Base-by-base conservation (phyloP, 192 early-diverging fungal species). In the Diversispora epigaea region DNA sequence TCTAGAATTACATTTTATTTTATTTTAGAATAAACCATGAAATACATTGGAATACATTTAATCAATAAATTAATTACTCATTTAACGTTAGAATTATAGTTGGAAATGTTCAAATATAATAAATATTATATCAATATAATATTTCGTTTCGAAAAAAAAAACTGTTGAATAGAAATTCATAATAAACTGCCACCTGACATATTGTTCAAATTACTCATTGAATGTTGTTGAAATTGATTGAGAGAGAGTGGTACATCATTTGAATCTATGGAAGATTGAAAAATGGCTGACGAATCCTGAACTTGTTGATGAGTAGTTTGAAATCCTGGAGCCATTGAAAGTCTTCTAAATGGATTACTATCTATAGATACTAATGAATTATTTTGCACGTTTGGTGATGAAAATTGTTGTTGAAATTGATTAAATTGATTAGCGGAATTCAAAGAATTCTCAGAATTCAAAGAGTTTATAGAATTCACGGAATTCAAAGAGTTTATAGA, bases 341-440 rank as follows among this genome's bases (percentile, higher is more conserved):
- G 12, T 12, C 60, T 58, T 65, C 73, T 75, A 54, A 75, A 75
- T 15, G 73, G 73, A 54, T 75, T 75, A 50, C 49, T 75, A 65
- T 75, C 73, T n/a, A 57, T n/a, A 4, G 45, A 15, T 41, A 21
- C n/a, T 44, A 11, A 54, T 6, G 58, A 11, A 43, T 15, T 50
- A 22, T 19, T 21, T 32, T 25, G 32, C 2, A n/a, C 17, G 3
- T 15, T 8, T 25, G 44, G 19, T 39, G 7, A 41, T 62, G 15
- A 15, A 45, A 62, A 15, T 55, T 41, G 45, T 3, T n/a, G 61
- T 6, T 52, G 62, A 47, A 25, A 9, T 43, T 17, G n/a, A n/a
- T 32, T 32, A 32, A 32, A 32, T 32, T 32, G 25, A 22, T 41
- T 21, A 6, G 15, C 10, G n/a, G 56, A 62, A 25, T 17, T 21